Evolutionary conservation across 768 basidiomycete genomes (phyloP).

Genomic region (Trametes cubensis): DNA sequence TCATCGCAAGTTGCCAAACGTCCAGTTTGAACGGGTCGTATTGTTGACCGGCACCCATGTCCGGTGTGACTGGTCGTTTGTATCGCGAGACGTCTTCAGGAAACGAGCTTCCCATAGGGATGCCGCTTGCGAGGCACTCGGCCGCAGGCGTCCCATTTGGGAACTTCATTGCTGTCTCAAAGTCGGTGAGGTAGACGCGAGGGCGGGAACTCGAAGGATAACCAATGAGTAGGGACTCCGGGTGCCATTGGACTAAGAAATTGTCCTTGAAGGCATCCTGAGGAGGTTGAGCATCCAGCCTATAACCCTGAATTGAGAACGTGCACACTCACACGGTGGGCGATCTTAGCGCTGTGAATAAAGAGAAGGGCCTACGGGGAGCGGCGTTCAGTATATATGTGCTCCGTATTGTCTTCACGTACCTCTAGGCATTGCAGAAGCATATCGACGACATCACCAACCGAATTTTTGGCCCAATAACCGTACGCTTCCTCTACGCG

Average conservation of each 20-base stretch:
- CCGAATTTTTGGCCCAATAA: slow-evolving; percentile 35
- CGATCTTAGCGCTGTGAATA: neutral
- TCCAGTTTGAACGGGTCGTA: slow-evolving; percentile 37
- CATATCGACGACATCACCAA: slow-evolving; percentile 36
- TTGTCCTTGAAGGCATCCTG: slow-evolving; percentile 38
- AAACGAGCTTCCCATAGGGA: neutral
- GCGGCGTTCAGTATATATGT: neutral
- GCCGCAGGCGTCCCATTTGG: slow-evolving; percentile 25
- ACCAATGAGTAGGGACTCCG: slow-evolving; percentile 30
- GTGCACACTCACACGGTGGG: neutral
- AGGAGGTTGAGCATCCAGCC: neutral
- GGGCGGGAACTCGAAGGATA: slow-evolving; percentile 27
- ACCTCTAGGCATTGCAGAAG: slow-evolving; percentile 36
- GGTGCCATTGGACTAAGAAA: slow-evolving; percentile 37
- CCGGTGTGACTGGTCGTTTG: slow-evolving; percentile 29
- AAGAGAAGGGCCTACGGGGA: neutral
- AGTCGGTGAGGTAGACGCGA: slow-evolving; percentile 38
- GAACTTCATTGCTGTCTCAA: slow-evolving; percentile 36
- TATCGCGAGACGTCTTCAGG: slow-evolving; percentile 18
- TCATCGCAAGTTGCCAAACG: slow-evolving; percentile 34
- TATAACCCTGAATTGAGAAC: neutral
- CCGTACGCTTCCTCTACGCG: slow-evolving; percentile 19
- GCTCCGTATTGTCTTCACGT: neutral
- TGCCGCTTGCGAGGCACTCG: slow-evolving; percentile 7
- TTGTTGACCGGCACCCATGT: slow-evolving; percentile 25